Evolutionary conservation across 2,329 filamentous ascomycete genomes (phyloP), one percentile per base, ranked within the genome.

Genomic region (Dactylonectria macrodidyma): DNA sequence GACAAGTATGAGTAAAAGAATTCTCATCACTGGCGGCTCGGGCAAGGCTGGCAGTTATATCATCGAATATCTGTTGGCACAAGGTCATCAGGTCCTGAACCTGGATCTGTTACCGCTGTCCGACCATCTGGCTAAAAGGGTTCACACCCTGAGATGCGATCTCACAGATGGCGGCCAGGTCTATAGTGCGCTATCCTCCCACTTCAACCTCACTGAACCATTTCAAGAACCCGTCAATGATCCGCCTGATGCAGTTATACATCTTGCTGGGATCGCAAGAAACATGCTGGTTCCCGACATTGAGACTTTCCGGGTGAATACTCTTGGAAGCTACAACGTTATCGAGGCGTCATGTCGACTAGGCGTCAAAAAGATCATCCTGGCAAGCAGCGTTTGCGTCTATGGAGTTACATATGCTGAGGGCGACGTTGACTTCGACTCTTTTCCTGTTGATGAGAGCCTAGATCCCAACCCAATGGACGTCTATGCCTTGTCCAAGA

Each of bases 371-470:
- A 91, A 91, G 73, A 86, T 91, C 72, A 83, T 91, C 73, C 85
- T 90, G 55, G 89, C 89, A 2, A 86, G 83, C 65, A 86, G n/a
- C n/a, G 84, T 22, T 87, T 90, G 88, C 0, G 87, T 86, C 0
- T 91, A 91, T 72, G 89, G 89, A 19, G 88, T 90, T 0, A 89
- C 87, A 70, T 91, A 89, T 71, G 85, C 86, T 1, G 87, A 91
- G 70, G 89, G 89, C 2, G 83, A 89, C 66, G 78, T 84, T 5
- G 85, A 88, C 36, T 91, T 87, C 72, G 81, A 85, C 19, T 83
- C 83, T 7, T 91, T 91, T 71, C 89, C 89, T 0, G 79, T 91
- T 0, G 84, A 88, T 26, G 89, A 92, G 75, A n/a, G n/a, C n/a
- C 84, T 87, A 68, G 89, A 91, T 71, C 81, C 85, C 24, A 87